Conservation (phyloP, 2,329 filamentous ascomycete genomes). For the Colletotrichum sp. region DNA sequence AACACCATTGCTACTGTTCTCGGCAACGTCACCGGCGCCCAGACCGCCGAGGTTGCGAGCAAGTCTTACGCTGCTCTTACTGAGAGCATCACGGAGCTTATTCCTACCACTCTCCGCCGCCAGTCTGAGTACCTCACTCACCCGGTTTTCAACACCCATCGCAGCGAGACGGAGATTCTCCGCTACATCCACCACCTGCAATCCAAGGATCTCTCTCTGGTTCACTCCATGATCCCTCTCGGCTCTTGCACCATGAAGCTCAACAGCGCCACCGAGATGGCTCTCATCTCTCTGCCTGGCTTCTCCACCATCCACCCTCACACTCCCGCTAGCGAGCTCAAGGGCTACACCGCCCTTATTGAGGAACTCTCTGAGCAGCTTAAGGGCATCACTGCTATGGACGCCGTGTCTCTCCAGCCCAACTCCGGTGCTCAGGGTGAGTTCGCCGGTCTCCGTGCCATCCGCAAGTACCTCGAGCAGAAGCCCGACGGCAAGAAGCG, state of each 20-base stretch:
- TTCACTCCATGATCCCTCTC: slow-evolving; percentile 97
- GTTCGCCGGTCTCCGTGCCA: slow-evolving; percentile 87
- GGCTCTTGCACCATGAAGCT: slow-evolving; percentile 99
- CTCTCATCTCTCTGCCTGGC: slow-evolving; percentile 77
- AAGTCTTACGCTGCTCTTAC: slow-evolving; percentile 35
- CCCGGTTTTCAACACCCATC: slow-evolving; percentile 92
- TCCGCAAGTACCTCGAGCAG: slow-evolving; percentile 81
- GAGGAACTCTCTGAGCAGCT: slow-evolving; percentile 77
- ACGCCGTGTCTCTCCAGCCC: slow-evolving; percentile 87
- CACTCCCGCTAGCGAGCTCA: slow-evolving; percentile 64
- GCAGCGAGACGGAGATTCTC: slow-evolving; percentile 92
- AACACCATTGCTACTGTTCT: slow-evolving; percentile 43
- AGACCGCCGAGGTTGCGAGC: slow-evolving; percentile 46
- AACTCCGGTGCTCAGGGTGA: slow-evolving; percentile 97
- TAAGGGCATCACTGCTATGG: slow-evolving; percentile 85
- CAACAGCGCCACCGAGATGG: slow-evolving; percentile 93
- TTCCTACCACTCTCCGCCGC: slow-evolving; percentile 69
- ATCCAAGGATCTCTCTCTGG: slow-evolving; percentile 91
- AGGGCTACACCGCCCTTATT: slow-evolving; percentile 75
- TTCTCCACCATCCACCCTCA: slow-evolving; percentile 86
- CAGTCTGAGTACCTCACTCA: slow-evolving; percentile 82
- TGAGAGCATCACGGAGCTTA: slow-evolving; percentile 39
- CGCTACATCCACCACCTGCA: slow-evolving; percentile 93
- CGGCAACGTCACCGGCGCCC: slow-evolving; percentile 29
- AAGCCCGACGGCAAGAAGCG: slow-evolving; percentile 68